These are phyloP conservation scores for Solanum neorickii DNA, from an alignment of 257 asterid genomes.

Conservation along the genomic window DNA sequence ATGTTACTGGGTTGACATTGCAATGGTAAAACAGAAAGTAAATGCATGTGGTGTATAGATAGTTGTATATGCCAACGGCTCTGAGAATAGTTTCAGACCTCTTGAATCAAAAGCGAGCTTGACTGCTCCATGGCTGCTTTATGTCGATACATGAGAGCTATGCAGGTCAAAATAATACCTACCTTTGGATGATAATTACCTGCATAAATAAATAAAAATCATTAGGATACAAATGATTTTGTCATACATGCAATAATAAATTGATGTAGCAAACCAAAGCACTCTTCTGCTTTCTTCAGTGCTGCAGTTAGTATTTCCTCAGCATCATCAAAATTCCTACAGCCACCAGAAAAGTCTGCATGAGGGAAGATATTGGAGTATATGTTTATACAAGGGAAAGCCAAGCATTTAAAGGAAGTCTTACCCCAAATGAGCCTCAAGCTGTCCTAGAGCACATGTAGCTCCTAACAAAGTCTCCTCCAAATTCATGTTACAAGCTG, in stretches of 20 bases:
- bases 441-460: conserved; percentile 85
- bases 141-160: conserved; percentile 74
- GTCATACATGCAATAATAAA: background rate
- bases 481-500: conserved; percentile 80
- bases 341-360: conserved; percentile 1
- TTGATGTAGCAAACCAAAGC: conserved; percentile 39
- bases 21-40: background rate
- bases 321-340: conserved; percentile 65
- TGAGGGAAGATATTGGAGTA: background rate
- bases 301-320: conserved; percentile 74
- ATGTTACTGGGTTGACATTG: background rate
- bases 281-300: conserved; percentile 53
- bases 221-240: background rate
- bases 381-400: background rate
- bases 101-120: conserved; percentile 85
- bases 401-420: background rate
- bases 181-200: conserved; percentile 83
- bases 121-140: conserved; percentile 67
- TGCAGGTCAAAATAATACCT: conserved; percentile 86
- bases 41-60: background rate
- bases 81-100: conserved; percentile 35
- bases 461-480: conserved; percentile 68
- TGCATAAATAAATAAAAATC: conserved; percentile 9
- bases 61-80: background rate
- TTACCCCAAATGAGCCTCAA: conserved; percentile 86